Percentiles rank a stretch among this genome's conserved stretches.
These are phyloP conservation scores for Russula lepida DNA, from an alignment of 768 basidiomycete species.

Conservation along the genomic window DNA sequence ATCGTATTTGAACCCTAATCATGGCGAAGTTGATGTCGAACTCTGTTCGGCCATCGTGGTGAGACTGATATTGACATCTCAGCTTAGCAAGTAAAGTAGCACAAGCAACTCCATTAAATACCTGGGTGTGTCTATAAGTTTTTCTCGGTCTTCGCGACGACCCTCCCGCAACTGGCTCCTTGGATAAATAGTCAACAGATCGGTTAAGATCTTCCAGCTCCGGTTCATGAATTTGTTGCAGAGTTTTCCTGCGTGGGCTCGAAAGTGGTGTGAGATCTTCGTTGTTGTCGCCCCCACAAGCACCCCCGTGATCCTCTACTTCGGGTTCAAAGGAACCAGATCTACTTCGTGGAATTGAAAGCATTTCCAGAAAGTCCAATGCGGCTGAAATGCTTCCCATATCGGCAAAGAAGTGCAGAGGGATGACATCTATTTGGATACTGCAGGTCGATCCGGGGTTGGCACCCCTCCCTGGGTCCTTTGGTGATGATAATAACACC, in stretches of 20 bases:
- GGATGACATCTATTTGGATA: conserved; percentile 40
- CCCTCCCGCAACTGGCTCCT: not conserved
- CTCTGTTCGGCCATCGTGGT: not conserved
- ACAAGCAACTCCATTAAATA: not conserved
- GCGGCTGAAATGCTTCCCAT: conserved; percentile 38
- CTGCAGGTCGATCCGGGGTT: conserved; percentile 1
- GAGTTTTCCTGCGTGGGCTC: conserved; percentile 27
- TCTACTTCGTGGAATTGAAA: conserved; percentile 21
- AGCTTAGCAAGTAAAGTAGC: not conserved
- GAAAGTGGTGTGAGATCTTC: conserved; percentile 6
- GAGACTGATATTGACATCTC: not conserved
- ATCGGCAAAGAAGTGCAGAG: conserved; percentile 75
- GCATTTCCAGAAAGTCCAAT: conserved; percentile 42
- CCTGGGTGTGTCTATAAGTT: not conserved
- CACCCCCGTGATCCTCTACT: not conserved
- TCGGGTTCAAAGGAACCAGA: not conserved
- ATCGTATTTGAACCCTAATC: conserved; percentile 61
- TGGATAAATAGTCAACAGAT: conserved; percentile 37
- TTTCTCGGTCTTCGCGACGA: not conserved
- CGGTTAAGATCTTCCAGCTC: conserved; percentile 55
- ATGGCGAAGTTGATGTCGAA: conserved; percentile 40
- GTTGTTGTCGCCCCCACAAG: not conserved
- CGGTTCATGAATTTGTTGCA: conserved; percentile 40
- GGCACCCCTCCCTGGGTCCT: not conserved
- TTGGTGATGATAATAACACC: conserved; percentile 12